phyloP scores from a whole-genome alignment of 306 rosid species.

The Elaeagnus macrophylla region DNA sequence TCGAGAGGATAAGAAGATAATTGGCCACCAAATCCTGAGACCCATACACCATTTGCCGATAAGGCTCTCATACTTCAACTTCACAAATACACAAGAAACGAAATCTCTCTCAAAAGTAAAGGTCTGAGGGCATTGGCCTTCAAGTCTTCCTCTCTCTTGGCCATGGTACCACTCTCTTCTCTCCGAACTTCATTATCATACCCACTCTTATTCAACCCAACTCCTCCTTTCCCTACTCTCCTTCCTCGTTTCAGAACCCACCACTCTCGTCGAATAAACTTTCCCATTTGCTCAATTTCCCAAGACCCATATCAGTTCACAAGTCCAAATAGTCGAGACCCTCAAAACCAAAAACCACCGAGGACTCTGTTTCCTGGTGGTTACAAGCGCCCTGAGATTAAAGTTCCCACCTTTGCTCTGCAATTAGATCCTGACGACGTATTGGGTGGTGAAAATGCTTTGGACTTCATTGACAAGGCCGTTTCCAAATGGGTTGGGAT shows the following conservation, averaged over 20 bases:
- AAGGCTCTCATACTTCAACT: slow-evolving; percentile 4
- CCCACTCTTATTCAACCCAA: slow-evolving; percentile 17
- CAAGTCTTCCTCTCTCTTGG: slow-evolving; percentile 3
- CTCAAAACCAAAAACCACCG: slow-evolving; percentile 27
- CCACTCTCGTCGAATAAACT: slow-evolving; percentile 20
- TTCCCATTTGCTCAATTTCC: slow-evolving; percentile 26
- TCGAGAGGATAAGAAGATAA: slow-evolving; percentile 11
- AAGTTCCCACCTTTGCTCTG: slow-evolving; percentile 55
- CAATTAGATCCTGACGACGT: slow-evolving; percentile 48
- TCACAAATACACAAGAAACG: no score
- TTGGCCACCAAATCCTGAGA: neutral
- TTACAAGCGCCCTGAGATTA: slow-evolving; percentile 69
- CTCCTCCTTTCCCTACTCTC: slow-evolving; percentile 15
- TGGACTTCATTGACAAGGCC: slow-evolving; percentile 50
- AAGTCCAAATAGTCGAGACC: slow-evolving; percentile 23
- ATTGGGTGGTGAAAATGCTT: slow-evolving; percentile 23
- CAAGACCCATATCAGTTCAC: slow-evolving; percentile 25
- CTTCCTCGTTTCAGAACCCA: slow-evolving; percentile 27
- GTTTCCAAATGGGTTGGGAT: slow-evolving; percentile 63
- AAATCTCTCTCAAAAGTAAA: neutral
- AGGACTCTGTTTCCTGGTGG: slow-evolving; percentile 83
- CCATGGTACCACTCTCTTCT: slow-evolving; percentile 40
- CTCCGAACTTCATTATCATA: slow-evolving; percentile 18
- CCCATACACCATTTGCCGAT: neutral
- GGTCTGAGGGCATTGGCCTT: neutral